Conservation (phyloP, 805 yeast genomes). For the Saturnispora sekii region DNA sequence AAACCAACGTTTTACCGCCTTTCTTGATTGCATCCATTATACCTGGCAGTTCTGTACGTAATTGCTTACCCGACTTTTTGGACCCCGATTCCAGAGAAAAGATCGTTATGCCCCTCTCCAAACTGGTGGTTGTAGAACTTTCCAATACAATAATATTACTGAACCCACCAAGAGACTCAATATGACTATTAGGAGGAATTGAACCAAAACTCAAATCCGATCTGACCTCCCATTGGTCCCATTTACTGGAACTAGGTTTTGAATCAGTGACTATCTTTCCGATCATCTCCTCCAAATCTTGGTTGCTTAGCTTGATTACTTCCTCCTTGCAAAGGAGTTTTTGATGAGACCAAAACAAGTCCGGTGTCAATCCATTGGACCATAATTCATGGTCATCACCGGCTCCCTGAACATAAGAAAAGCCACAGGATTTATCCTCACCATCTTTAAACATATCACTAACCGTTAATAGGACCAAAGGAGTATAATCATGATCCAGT, state of each 20-base stretch:
- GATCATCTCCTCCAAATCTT: conserved; percentile 19
- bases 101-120: conserved; percentile 19
- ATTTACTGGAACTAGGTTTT: not conserved
- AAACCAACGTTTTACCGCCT: conserved; percentile 29
- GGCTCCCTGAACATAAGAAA: conserved; percentile 77
- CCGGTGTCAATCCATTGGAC: conserved; percentile 50
- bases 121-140: conserved; percentile 7
- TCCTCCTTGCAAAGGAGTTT: conserved; percentile 16
- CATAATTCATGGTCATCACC: conserved; percentile 92
- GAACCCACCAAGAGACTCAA: conserved; percentile 12
- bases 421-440: conserved; percentile 35
- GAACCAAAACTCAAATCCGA: conserved; percentile 19
- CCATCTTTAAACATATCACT: conserved; percentile 58
- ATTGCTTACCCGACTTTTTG: conserved; percentile 59
- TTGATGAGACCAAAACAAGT: conserved; percentile 44
- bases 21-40: conserved; percentile 27
- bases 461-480: conserved; percentile 45
- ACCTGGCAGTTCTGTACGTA: conserved; percentile 39
- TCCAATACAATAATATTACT: conserved; percentile 20
- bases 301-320: conserved; percentile 19
- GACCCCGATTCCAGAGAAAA: conserved; percentile 21
- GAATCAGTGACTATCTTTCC: not conserved
- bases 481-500: conserved; percentile 28
- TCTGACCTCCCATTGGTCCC: conserved; percentile 9
- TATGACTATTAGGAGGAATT: conserved; percentile 7